Percentiles rank a stretch among this genome's conserved stretches.
These are phyloP conservation scores for Croton laevigatus DNA, from an alignment of 441 rosid species.

Conservation along the genomic window DNA sequence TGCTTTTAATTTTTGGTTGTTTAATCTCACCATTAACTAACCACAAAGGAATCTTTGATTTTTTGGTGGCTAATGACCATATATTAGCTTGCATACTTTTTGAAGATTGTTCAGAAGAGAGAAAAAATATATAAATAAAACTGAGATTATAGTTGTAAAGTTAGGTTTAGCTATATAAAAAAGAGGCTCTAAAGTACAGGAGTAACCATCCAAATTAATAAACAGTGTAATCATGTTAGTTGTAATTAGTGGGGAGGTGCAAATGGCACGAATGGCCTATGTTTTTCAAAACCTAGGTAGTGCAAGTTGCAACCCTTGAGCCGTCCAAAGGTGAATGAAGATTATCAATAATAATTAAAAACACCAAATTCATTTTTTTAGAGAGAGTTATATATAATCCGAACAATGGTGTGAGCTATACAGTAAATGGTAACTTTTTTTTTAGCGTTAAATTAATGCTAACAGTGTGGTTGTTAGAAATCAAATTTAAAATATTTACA, in stretches of 20 bases:
- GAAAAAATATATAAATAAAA: background rate
- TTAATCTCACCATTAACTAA: background rate
- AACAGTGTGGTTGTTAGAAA: too few relatives aligned
- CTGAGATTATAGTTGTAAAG: conserved; percentile 25
- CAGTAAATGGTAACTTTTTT: too few relatives aligned
- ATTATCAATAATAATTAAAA: background rate
- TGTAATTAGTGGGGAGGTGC: conserved; percentile 35
- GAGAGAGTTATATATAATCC: too few relatives aligned
- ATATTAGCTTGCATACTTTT: conserved; percentile 11
- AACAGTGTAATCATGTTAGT: conserved; percentile 9
- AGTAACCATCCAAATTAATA: conserved; percentile 24
- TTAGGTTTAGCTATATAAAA: conserved; percentile 1
- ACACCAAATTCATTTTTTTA: background rate
- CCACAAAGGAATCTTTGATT: conserved; percentile 1
- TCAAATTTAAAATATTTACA: too few relatives aligned
- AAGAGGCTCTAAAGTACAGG: conserved; percentile 23
- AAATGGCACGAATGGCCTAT: conserved; percentile 27
- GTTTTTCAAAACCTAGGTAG: background rate
- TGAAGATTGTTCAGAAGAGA: background rate
- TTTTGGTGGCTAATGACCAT: background rate
- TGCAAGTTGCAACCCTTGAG: conserved; percentile 20
- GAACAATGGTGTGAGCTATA: too few relatives aligned
- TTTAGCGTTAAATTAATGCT: too few relatives aligned
- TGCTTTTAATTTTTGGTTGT: background rate
- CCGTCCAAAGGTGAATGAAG: conserved; percentile 17